Base-by-base conservation (phyloP, 2,329 filamentous ascomycete species). In the Diaporthe batatas region DNA sequence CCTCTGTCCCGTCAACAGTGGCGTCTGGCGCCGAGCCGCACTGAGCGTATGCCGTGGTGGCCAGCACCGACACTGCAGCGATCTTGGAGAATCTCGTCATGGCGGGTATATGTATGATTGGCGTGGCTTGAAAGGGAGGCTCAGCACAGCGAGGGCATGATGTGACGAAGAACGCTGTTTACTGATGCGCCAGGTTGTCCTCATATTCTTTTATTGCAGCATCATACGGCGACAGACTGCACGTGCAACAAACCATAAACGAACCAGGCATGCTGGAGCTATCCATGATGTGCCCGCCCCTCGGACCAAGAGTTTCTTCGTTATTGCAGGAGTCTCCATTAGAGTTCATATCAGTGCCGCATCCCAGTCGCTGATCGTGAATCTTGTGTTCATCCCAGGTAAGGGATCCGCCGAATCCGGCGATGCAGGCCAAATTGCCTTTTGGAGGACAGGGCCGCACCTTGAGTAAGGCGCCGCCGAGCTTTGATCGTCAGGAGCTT, bases 11-110 rank as follows among this genome's bases (percentile, higher is more conserved):
- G 1, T 86, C 86, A 12, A 88, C 86, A 14, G 75, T 81, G 23
- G 84, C 86, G 71, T 86, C 76, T 0, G 86, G 85, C 71, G 85
- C 86, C 34, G 85, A 81, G 72, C 86, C 86, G 77, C 86, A 88
- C 73, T 87, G 84, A 23, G 82, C 86, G 6, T 79, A 74, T 51
- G 79, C 83, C 14, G 76, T 51, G 11, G 84, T 81, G 67, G 80
- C 78, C 16, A 87, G 79, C 39, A 84, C 84, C 44, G 59, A 64
- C 21, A 32, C 62, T 51, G 62, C 62, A 51, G 62, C 62, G 21
- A 65, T 11, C 32, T 34, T 36, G 21, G 62, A 51, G 62, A 65
- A 36, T 51, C 44, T 65, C 62, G 62, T 51, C 62, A 65, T 65
- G 62, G 21, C 21, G 21, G 32, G 21, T 51, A 11, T 51, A 3